Base-by-base conservation (phyloP, 2,329 filamentous ascomycete genomes). In the Diaporthe humulicola region DNA sequence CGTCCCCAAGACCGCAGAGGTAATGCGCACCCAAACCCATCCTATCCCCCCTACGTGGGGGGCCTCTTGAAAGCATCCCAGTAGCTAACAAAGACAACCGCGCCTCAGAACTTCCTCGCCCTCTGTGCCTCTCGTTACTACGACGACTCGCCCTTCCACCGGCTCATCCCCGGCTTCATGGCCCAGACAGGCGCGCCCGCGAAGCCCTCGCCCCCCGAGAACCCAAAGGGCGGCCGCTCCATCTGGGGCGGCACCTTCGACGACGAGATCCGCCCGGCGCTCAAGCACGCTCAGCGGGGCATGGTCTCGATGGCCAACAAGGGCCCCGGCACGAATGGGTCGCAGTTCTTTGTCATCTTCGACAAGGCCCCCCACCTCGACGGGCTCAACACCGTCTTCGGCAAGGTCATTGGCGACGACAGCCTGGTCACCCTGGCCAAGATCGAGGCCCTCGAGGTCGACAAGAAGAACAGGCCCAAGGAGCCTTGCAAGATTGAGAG, bases 1-100 rank as follows among this genome's bases (percentile, higher is more conserved):
- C 79, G 95, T 98, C 42, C 97, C 97, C 77, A 96, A 96, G 84
- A 98, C 97, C 0, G 93, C 95, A 77, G 94, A 98, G 86, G 93
- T 93, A 86, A 73, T 86, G 79, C 50, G 48, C 48, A 42, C 54
- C 60, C 40, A 30, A 28, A 57, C 58, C 38, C 8, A 58, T 17
- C 28, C 19, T 52, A 17, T 45, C 73, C 36, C 73, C 40, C 67
- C 50, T 30, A 19, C 22, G 10, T 19, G 14, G 38, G n/a, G n/a
- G 9, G 38, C 17, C n/a, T 25, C 45, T 40, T 64, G 48, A n/a
- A 40, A 33, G 40, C 54, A 19, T 48, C 22, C 8, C 22, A 52
- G 33, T 19, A 54, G 33, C 64, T 69, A 28, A 69, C 64, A 40
- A 22, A 9, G 22, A 19, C 0, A 25, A 61, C 28, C 42, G 10